These are phyloP conservation scores for Raffaelea deltoideospora DNA, from an alignment of 2,329 filamentous ascomycete species.

Conservation along the genomic window DNA sequence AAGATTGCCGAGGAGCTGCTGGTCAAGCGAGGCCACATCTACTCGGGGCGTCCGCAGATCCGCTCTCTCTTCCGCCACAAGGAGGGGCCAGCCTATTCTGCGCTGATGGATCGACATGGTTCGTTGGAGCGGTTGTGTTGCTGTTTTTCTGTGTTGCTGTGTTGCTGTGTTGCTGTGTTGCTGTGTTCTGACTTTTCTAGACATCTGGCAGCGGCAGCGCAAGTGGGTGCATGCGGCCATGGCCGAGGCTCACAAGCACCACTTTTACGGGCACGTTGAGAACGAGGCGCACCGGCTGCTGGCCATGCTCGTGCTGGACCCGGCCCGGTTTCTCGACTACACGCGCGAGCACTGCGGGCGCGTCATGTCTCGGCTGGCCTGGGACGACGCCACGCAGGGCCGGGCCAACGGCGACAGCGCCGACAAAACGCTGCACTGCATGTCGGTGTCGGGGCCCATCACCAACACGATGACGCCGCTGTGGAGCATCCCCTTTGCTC, in stretches of 20 bases:
- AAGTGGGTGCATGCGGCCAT: constrained; percentile 36
- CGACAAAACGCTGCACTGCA: constrained; percentile 30
- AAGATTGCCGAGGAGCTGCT: constrained; percentile 32
- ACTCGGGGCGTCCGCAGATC: constrained; percentile 34
- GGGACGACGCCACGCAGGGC: constrained; percentile 32
- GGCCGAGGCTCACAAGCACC: constrained; percentile 19
- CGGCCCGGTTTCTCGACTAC: constrained; percentile 27
- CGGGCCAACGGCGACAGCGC: constrained; percentile 29
- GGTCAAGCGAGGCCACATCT: constrained; percentile 32
- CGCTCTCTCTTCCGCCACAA: constrained; percentile 33
- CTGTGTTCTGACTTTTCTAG: constrained; percentile 15
- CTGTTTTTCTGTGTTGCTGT: constrained; percentile 9
- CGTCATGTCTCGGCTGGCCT: constrained; percentile 33
- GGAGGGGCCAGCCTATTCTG: constrained; percentile 29
- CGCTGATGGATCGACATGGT: constrained; percentile 35
- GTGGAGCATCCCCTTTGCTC: constrained; percentile 25
- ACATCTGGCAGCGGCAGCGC: constrained; percentile 31
- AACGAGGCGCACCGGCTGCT: constrained; percentile 28
- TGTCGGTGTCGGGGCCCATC: constrained; percentile 35
- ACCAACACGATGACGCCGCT: constrained; percentile 34
- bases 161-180: background rate
- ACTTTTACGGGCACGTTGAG: constrained; percentile 34
- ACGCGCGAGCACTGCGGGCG: constrained; percentile 33
- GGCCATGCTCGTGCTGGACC: constrained; percentile 29
- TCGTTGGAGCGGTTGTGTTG: too few species aligned